Conservation (phyloP, 495 filamentous ascomycete genomes). For the Aspergillus sclerotiicarbonarius region DNA sequence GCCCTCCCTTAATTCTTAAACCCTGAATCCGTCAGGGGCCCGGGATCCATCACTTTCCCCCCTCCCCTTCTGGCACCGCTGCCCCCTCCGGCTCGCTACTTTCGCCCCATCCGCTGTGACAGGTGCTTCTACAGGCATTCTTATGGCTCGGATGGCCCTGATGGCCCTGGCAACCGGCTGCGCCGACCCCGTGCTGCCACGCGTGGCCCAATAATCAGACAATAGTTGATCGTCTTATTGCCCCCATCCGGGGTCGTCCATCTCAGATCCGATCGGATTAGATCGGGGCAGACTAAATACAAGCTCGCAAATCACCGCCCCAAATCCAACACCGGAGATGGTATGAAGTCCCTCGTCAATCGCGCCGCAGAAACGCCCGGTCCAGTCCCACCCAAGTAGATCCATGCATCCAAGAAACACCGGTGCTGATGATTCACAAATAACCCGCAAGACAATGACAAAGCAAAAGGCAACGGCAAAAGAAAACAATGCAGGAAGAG, state of each 20-base stretch:
- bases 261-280: too few relatives aligned
- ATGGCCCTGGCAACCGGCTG: too few relatives aligned
- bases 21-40: neutral
- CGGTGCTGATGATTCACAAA: too few relatives aligned
- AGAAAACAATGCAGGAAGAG: conserved; percentile 5
- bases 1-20: neutral
- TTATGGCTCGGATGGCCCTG: too few relatives aligned
- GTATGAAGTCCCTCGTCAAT: too few relatives aligned
- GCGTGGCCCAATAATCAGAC: neutral
- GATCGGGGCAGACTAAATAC: neutral
- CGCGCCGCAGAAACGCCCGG: too few relatives aligned
- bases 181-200: neutral
- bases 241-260: too few relatives aligned
- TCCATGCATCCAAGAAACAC: neutral
- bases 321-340: too few relatives aligned
- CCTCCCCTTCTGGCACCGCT: too few relatives aligned
- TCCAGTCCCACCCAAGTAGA: neutral
- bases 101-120: neutral
- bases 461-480: conserved; percentile 6
- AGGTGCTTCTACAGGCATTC: too few relatives aligned
- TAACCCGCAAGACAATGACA: neutral
- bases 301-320: too few relatives aligned
- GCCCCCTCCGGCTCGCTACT: neutral
- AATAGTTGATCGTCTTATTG: neutral
- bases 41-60: too few relatives aligned